phyloP scores from a whole-genome alignment of 768 basidiomycete genomes.

The Mycena floridula region DNA sequence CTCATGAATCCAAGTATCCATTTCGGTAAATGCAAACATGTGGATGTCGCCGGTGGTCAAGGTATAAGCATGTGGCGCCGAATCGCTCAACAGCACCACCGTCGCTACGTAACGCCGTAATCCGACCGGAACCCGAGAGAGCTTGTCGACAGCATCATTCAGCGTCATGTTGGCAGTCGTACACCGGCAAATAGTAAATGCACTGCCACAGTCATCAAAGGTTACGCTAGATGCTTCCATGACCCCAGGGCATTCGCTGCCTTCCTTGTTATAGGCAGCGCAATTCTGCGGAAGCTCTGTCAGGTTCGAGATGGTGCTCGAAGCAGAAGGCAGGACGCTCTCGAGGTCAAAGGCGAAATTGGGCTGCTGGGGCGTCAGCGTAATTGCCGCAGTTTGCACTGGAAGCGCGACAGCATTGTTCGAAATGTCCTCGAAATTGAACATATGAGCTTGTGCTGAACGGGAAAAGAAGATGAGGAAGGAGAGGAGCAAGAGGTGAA shows the following conservation, averaged over 20 bases:
- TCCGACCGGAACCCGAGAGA: constrained; percentile 25
- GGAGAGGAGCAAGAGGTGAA: not conserved
- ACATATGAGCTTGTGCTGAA: not conserved
- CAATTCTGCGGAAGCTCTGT: constrained; percentile 12
- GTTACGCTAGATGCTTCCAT: constrained; percentile 19
- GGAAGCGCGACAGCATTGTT: not conserved
- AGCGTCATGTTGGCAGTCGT: constrained; percentile 18
- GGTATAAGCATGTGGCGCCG: constrained; percentile 20
- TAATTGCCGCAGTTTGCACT: not conserved
- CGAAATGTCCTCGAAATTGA: not conserved
- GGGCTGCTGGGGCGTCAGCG: constrained; percentile 11
- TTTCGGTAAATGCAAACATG: constrained; percentile 19
- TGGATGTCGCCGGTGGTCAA: constrained; percentile 25
- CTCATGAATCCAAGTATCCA: constrained; percentile 27
- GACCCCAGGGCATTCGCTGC: constrained; percentile 15
- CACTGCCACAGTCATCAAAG: constrained; percentile 20
- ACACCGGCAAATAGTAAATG: constrained; percentile 23
- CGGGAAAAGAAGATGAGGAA: not conserved
- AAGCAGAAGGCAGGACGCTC: constrained; percentile 7
- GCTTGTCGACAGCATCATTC: constrained; percentile 17
- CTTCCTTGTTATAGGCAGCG: not conserved
- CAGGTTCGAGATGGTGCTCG: constrained; percentile 8
- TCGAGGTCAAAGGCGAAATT: constrained; percentile 14
- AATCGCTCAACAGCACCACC: constrained; percentile 14
- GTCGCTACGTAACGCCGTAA: constrained; percentile 21